Conservation (phyloP, 352 stramenopile genomes). For the Phytophthora citrophthora region DNA sequence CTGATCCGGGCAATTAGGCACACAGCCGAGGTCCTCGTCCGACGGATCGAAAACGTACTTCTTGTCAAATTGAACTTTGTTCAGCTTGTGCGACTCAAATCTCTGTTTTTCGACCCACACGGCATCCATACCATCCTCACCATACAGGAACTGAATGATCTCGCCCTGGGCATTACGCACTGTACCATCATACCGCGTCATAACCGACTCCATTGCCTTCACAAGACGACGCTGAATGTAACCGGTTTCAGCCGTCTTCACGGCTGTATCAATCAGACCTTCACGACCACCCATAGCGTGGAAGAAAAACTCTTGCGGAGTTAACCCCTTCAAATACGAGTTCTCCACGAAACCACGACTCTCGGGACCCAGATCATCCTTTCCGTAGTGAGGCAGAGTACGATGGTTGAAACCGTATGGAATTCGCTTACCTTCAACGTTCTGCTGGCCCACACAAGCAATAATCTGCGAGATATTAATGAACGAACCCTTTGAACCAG, state of each 20-base stretch:
- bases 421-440: constrained; percentile 98
- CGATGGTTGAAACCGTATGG: constrained; percentile 95
- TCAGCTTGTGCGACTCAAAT: constrained; percentile 90
- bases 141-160: constrained; percentile 91
- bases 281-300: constrained; percentile 99
- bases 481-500: constrained; percentile 99
- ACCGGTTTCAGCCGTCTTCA: constrained; percentile 99
- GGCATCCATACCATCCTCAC: constrained; percentile 99
- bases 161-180: constrained; percentile 94
- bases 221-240: constrained; percentile 99
- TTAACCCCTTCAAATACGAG: constrained; percentile 97
- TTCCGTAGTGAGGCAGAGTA: constrained; percentile 96
- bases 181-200: constrained; percentile 98
- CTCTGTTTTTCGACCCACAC: constrained; percentile 99
- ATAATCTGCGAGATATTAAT: constrained; percentile 99
- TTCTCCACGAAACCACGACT: constrained; percentile 99
- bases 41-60: constrained; percentile 94
- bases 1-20: constrained; percentile 85
- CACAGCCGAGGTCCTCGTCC: constrained; percentile 93
- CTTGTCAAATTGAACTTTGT: constrained; percentile 94
- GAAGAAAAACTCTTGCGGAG: constrained; percentile 99
- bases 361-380: constrained; percentile 98
- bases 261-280: constrained; percentile 99
- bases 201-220: constrained; percentile 99
- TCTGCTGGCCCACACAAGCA: constrained; percentile 98